Conservation (phyloP, 2,329 filamentous ascomycete species). For the Capronia coronata region DNA sequence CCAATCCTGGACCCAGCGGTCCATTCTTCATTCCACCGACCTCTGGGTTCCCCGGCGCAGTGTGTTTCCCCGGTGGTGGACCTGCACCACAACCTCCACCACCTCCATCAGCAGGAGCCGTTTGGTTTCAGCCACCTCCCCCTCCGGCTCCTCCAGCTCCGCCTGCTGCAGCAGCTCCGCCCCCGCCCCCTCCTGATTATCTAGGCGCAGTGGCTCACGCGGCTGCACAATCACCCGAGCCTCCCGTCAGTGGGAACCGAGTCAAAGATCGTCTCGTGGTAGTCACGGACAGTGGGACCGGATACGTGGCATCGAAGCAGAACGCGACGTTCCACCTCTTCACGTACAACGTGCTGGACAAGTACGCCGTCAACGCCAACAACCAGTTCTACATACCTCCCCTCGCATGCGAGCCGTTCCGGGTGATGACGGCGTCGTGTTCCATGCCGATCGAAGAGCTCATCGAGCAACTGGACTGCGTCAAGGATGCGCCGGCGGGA, state of each 20-base stretch:
- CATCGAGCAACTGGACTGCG: conserved; percentile 53
- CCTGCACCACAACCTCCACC: conserved; percentile 8
- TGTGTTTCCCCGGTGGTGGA: conserved; percentile 17
- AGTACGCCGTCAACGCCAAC: conserved; percentile 31
- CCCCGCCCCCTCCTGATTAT: conserved; percentile 6
- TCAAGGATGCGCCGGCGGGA: conserved; percentile 35
- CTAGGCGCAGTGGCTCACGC: conserved; percentile 14
- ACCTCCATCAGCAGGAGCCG: conserved; percentile 8
- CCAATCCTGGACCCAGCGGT: background rate
- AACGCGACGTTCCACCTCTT: conserved; percentile 34
- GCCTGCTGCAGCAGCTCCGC: conserved; percentile 4
- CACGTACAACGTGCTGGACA: conserved; percentile 32
- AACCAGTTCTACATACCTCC: conserved; percentile 40
- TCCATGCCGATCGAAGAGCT: conserved; percentile 49
- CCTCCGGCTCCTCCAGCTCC: conserved; percentile 2
- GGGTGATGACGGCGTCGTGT: conserved; percentile 50
- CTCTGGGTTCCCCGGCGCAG: conserved; percentile 17
- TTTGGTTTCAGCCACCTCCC: conserved; percentile 12
- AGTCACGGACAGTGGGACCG: conserved; percentile 18
- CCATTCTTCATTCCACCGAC: conserved; percentile 16
- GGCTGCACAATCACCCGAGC: conserved; percentile 16
- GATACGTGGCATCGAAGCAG: conserved; percentile 18
- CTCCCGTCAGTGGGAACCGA: conserved; percentile 25
- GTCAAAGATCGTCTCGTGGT: conserved; percentile 24
- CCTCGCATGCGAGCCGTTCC: conserved; percentile 46